phyloP scores from a whole-genome alignment of 306 rosid species.

The Sechiopsis laciniata region DNA sequence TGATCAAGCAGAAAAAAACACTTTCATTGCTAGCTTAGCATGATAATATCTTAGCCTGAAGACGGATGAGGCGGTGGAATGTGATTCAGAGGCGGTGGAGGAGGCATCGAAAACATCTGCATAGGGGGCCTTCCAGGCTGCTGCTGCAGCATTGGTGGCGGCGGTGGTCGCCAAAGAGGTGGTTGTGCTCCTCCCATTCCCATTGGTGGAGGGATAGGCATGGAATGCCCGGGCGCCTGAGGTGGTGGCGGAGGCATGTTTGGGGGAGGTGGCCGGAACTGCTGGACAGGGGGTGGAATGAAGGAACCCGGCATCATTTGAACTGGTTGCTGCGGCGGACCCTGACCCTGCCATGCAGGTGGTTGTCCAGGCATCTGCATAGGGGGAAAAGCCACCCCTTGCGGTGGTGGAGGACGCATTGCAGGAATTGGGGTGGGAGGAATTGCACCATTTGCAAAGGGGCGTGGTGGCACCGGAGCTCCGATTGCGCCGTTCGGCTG shows the following conservation, averaged over 20 bases:
- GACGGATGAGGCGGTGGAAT: no score
- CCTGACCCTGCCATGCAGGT: constrained; percentile 65
- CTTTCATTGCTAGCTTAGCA: no score
- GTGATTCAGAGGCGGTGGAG: no score
- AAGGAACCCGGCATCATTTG: constrained; percentile 42
- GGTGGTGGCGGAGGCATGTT: constrained; percentile 79
- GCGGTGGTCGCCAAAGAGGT: constrained; percentile 70
- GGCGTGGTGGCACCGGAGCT: no score
- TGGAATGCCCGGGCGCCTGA: constrained; percentile 45
- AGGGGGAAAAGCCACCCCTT: no score
- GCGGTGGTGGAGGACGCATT: no score
- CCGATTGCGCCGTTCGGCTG: no score
- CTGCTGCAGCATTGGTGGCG: constrained; percentile 67
- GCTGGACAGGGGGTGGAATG: constrained; percentile 75
- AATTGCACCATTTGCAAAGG: no score
- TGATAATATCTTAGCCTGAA: no score
- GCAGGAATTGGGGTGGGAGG: no score
- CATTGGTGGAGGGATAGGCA: constrained; percentile 82
- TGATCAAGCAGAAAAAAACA: no score
- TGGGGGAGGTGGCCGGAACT: constrained; percentile 71
- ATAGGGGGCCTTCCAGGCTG: constrained; percentile 21
- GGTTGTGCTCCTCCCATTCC: constrained; percentile 66
- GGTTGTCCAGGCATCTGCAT: constrained; percentile 36
- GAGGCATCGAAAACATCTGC: no score
- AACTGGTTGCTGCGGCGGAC: constrained; percentile 67